Base-by-base conservation (phyloP, 768 basidiomycete genomes). In the Collybia sordida region DNA sequence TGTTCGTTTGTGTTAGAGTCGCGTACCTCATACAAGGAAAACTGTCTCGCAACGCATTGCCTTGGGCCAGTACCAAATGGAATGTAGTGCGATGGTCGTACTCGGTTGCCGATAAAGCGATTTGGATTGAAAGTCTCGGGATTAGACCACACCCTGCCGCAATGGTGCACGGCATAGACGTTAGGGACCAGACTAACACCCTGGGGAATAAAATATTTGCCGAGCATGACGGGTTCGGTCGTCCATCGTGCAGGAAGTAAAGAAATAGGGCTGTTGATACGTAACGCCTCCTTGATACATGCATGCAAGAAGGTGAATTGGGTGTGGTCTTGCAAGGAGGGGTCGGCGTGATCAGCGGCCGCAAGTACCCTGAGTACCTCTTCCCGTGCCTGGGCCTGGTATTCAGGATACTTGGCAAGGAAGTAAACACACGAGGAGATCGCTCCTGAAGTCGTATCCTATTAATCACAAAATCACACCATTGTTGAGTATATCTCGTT, bases 401-500 rank as follows among this genome's bases (percentile, higher is more conserved):
- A 60, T 21, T 69, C 62, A 1, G 71, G 71, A 47, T 74, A 53
- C 15, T 61, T 60, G 0, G 69, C 69, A 31, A 77, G 59, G 59
- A 64, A 64, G 54, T 72, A 73, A 11, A 72, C 55, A 2, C 62
- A 44, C 4, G 65, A 66, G 3, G 72, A 67, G n/a, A 74, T 55
- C 11, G 66, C 69, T 18, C 72, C 72, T 4, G 72, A 66, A 2
- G 70, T 69, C 2, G 72, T 74, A 47, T 72, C 71, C 69, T 71
- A 47, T 7, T 1, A 42, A 39, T 45, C n/a, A n/a, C n/a, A 6
- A 28, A 18, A 14, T 11, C 42, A n/a, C n/a, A n/a, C n/a, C n/a
- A n/a, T n/a, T n/a, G n/a, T n/a, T 50, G 11, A 49, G 18, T 35
- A 28, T 31, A n/a, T 17, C n/a, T 55, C 27, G 42, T 41, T 17